These are phyloP conservation scores for Acanthamoeba sp. DNA, from an alignment of 208 protist genomes.

Conservation along the genomic window DNA sequence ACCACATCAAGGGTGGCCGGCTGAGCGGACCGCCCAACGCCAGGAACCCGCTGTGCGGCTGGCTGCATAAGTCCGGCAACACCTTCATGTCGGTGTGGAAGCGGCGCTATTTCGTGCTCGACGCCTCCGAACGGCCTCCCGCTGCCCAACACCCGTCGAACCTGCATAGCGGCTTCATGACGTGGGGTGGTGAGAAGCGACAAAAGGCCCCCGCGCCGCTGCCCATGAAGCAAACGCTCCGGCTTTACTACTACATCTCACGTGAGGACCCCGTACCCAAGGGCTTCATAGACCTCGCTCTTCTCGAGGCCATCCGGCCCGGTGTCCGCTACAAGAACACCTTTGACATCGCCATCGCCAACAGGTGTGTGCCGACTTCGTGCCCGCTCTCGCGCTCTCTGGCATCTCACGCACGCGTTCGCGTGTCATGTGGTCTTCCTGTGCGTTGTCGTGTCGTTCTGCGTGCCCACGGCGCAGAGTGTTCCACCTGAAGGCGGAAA, in stretches of 20 bases:
- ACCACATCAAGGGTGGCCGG: not conserved
- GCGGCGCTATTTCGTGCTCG: slow-evolving; percentile 44
- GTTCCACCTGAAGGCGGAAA: slow-evolving; percentile 12
- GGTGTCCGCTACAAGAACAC: slow-evolving; percentile 10
- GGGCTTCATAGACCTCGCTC: slow-evolving; percentile 41
- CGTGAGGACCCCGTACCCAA: slow-evolving; percentile 1
- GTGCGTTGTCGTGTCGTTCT: too few relatives aligned
- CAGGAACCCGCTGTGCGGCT: slow-evolving; percentile 12
- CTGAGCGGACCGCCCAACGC: not conserved
- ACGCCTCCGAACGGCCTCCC: not conserved
- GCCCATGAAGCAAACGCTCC: not conserved
- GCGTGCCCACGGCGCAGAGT: not conserved
- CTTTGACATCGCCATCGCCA: slow-evolving; percentile 26
- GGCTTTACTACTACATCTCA: slow-evolving; percentile 31
- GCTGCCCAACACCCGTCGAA: not conserved
- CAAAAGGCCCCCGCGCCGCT: not conserved
- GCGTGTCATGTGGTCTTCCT: too few relatives aligned
- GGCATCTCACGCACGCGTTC: too few relatives aligned
- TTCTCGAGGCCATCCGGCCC: not conserved
- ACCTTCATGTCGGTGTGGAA: slow-evolving; percentile 47
- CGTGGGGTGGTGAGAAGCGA: not conserved
- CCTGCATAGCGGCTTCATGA: not conserved
- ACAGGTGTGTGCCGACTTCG: not conserved
- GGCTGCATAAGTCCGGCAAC: slow-evolving; percentile 38
- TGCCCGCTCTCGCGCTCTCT: too few relatives aligned